These are phyloP conservation scores for Geotrichum candidum DNA, from an alignment of 1,139 yeast genomes.

Conservation along the genomic window DNA sequence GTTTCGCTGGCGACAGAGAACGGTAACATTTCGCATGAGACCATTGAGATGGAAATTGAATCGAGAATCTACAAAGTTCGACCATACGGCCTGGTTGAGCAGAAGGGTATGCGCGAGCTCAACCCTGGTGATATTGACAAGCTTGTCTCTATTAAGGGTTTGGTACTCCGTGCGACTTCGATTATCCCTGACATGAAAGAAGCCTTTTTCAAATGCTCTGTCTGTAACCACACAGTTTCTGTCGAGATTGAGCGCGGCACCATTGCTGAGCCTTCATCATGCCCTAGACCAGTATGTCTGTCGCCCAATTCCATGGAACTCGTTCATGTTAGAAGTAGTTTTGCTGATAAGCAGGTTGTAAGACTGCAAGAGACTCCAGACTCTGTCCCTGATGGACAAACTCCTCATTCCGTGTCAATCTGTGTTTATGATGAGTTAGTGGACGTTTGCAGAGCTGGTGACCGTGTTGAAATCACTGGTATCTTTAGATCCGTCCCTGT, in stretches of 20 bases:
- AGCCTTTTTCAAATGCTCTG: slow-evolving; percentile 91
- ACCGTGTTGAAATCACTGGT: slow-evolving; percentile 91
- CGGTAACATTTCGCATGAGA: slow-evolving; percentile 22
- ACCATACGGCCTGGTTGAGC: slow-evolving; percentile 56
- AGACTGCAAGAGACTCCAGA: slow-evolving; percentile 97
- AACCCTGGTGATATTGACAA: slow-evolving; percentile 96
- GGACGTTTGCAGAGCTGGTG: slow-evolving; percentile 95
- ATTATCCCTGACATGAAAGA: slow-evolving; percentile 97
- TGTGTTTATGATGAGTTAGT: slow-evolving; percentile 96
- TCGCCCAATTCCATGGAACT: slow-evolving; percentile 83
- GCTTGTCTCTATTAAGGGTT: slow-evolving; percentile 83
- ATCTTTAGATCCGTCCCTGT: slow-evolving; percentile 91
- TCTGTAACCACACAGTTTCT: slow-evolving; percentile 87
- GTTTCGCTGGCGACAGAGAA: slow-evolving; percentile 52
- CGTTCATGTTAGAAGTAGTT: slow-evolving; percentile 84
- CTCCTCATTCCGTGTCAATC: slow-evolving; percentile 91
- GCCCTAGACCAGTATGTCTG: slow-evolving; percentile 87
- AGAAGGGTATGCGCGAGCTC: slow-evolving; percentile 85
- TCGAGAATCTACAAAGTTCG: slow-evolving; percentile 79
- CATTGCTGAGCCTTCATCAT: slow-evolving; percentile 85
- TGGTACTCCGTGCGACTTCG: slow-evolving; percentile 81
- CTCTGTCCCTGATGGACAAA: slow-evolving; percentile 97
- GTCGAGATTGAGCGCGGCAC: slow-evolving; percentile 94
- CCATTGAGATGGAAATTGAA: slow-evolving; percentile 57
- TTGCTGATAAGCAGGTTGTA: slow-evolving; percentile 92